phyloP scores from a whole-genome alignment of 2,329 filamentous ascomycete genomes.

The Epichloe baconii region DNA sequence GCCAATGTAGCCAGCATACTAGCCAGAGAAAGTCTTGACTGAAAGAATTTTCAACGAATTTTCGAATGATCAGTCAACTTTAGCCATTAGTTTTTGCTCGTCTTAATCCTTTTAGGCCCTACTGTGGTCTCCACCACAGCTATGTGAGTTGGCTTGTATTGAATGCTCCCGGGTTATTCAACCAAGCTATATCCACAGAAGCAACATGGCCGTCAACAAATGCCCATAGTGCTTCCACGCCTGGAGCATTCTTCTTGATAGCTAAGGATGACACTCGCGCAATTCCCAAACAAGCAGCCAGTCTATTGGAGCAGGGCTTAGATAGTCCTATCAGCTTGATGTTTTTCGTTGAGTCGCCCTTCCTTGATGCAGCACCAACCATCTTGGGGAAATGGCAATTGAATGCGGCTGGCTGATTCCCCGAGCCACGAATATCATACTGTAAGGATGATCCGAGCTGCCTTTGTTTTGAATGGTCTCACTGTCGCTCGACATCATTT shows the following conservation, averaged over 20 bases:
- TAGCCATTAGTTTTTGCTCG: neutral
- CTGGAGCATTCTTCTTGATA: conserved; percentile 41
- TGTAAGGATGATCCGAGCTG: conserved; percentile 21
- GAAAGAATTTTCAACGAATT: neutral
- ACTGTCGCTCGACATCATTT: conserved; percentile 22
- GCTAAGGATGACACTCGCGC: conserved; percentile 54
- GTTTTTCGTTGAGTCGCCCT: conserved; percentile 22
- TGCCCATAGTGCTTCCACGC: conserved; percentile 41
- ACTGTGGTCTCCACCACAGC: conserved; percentile 21
- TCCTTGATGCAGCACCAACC: conserved; percentile 35
- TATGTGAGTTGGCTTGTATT: conserved; percentile 23
- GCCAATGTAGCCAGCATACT: neutral
- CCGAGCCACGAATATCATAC: conserved; percentile 44
- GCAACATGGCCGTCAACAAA: conserved; percentile 40
- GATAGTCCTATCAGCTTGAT: conserved; percentile 51
- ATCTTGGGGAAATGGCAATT: conserved; percentile 46
- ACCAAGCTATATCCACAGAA: conserved; percentile 42
- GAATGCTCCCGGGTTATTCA: conserved; percentile 12
- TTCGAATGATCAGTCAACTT: neutral
- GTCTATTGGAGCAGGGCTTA: conserved; percentile 40
- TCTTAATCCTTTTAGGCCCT: conserved; percentile 15
- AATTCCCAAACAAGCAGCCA: conserved; percentile 45
- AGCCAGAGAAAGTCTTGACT: neutral
- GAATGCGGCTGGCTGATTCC: conserved; percentile 43
- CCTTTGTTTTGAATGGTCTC: neutral